Conservation (phyloP, 2,329 filamentous ascomycete genomes). For the Cladophialophora carrionii region DNA sequence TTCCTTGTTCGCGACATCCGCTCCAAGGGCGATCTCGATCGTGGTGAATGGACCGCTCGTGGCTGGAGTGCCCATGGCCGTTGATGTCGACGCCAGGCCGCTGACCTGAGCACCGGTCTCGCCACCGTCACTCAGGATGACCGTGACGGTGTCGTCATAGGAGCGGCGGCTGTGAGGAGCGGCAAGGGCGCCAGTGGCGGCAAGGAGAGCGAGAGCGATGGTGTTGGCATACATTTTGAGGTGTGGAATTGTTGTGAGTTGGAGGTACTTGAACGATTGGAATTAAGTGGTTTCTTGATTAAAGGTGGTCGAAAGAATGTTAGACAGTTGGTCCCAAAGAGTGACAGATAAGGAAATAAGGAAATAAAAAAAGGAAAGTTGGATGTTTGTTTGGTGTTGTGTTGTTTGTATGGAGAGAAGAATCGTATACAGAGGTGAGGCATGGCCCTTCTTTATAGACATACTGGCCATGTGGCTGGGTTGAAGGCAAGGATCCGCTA, state of each 20-base stretch:
- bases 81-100: constrained; percentile 16
- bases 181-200: constrained; percentile 31
- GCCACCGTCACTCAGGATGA: constrained; percentile 28
- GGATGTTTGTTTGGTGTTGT: constrained; percentile 18
- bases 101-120: constrained; percentile 21
- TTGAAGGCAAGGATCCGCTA: background rate
- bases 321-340: constrained; percentile 14
- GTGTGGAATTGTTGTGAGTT: constrained; percentile 9
- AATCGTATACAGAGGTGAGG: constrained; percentile 2
- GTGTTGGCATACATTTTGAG: constrained; percentile 19
- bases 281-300: constrained; percentile 14
- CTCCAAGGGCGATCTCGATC: constrained; percentile 28
- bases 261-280: constrained; percentile 11
- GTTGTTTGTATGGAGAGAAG: constrained; percentile 14
- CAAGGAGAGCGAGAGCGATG: constrained; percentile 27
- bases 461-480: background rate
- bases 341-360: constrained; percentile 19
- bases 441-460: constrained; percentile 12
- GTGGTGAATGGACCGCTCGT: constrained; percentile 29
- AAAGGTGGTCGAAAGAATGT: constrained; percentile 16
- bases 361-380: constrained; percentile 24
- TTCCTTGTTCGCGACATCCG: constrained; percentile 28
- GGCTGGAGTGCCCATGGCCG: constrained; percentile 16
- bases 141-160: constrained; percentile 27
- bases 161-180: constrained; percentile 25